Conservation (phyloP, 108 stramenopile species). For the Craspedostauros australis region DNA sequence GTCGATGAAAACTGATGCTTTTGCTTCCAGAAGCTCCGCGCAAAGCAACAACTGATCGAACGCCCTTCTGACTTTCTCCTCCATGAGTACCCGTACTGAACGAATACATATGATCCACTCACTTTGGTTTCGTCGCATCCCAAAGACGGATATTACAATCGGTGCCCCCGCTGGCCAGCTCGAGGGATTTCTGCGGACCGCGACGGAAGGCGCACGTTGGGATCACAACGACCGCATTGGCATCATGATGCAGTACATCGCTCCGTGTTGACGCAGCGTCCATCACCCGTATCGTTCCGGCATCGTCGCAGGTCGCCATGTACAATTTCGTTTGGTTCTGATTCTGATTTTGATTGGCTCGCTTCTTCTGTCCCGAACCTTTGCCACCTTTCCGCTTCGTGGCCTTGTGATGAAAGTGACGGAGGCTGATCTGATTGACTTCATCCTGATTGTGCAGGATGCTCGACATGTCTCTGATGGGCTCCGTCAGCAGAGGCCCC, state of each 20-base stretch:
- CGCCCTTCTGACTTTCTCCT: too few species aligned
- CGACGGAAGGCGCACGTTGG: constrained; percentile 65
- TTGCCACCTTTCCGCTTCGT: neutral
- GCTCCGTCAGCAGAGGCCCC: constrained; percentile 23
- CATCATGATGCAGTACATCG: constrained; percentile 44
- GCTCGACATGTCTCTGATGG: constrained; percentile 15
- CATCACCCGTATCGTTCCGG: constrained; percentile 50
- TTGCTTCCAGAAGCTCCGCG: too few species aligned
- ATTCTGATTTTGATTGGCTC: constrained; percentile 3
- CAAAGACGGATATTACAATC: constrained; percentile 71
- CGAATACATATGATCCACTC: too few species aligned
- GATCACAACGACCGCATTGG: constrained; percentile 41
- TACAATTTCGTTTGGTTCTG: constrained; percentile 14
- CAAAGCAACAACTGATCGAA: too few species aligned
- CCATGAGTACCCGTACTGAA: too few species aligned
- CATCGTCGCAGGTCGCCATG: constrained; percentile 61
- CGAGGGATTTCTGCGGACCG: constrained; percentile 8
- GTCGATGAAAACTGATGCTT: too few species aligned
- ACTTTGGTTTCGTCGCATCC: constrained; percentile 51
- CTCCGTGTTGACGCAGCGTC: constrained; percentile 16
- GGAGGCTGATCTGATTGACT: constrained; percentile 40
- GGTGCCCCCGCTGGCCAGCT: constrained; percentile 68
- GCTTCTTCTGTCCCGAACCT: constrained; percentile 2
- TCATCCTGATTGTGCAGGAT: constrained; percentile 38
- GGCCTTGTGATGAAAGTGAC: constrained; percentile 27